Conservation (phyloP, 1,139 yeast species). For the Pneumocystis jirovecii region DNA sequence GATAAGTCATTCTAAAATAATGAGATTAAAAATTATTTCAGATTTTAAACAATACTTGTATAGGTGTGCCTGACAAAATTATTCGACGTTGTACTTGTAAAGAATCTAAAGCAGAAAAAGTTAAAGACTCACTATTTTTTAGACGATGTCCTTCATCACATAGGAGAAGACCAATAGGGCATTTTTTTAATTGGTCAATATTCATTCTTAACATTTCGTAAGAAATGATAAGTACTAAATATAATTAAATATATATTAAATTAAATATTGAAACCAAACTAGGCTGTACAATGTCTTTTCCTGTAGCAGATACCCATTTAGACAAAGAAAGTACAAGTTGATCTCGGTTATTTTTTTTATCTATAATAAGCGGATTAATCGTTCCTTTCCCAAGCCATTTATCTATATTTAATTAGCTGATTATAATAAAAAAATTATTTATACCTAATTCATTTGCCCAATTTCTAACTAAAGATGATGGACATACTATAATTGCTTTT, state of each 20-base stretch:
- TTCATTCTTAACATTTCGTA: conserved; percentile 87
- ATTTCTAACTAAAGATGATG: conserved; percentile 81
- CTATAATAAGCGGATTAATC: conserved; percentile 76
- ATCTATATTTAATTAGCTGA: conserved; percentile 16
- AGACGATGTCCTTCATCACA: conserved; percentile 97
- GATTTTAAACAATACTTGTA: conserved; percentile 34
- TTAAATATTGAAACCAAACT: not conserved
- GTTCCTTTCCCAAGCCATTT: conserved; percentile 95
- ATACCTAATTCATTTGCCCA: conserved; percentile 85
- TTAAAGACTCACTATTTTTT: conserved; percentile 86
- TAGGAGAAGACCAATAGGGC: conserved; percentile 73
- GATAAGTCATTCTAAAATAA: conserved; percentile 53
- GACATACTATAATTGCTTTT: conserved; percentile 88
- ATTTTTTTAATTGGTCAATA: conserved; percentile 56
- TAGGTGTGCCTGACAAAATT: conserved; percentile 91
- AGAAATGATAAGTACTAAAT: conserved; percentile 64
- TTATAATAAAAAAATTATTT: not conserved
- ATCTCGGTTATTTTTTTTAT: conserved; percentile 61
- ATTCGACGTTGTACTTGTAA: conserved; percentile 77
- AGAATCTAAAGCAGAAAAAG: conserved; percentile 76
- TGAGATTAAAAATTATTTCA: not conserved
- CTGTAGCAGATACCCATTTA: conserved; percentile 81
- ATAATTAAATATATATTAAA: not conserved
- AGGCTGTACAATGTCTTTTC: conserved; percentile 73
- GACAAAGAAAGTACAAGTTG: conserved; percentile 57